Evolutionary conservation across 2,329 filamentous ascomycete genomes (phyloP).

Genomic region (Diaporthe sp.): DNA sequence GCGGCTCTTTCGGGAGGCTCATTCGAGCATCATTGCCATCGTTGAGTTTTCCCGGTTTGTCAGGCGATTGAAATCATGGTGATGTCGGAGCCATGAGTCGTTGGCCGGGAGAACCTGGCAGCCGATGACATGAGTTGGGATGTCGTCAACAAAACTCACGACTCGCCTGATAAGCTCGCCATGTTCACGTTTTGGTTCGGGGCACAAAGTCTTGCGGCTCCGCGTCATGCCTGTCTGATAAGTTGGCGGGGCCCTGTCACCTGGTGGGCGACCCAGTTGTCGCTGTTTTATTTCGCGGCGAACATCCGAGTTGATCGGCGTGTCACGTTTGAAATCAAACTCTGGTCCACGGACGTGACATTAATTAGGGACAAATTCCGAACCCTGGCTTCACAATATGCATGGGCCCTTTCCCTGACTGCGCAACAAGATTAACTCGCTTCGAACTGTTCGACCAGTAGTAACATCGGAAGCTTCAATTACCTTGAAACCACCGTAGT

Average conservation of each 20-base stretch:
- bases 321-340: background rate
- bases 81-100: constrained; percentile 27
- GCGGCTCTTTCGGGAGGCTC: constrained; percentile 12
- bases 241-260: background rate
- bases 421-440: too few species aligned
- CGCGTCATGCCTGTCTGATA: constrained; percentile 6
- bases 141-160: background rate
- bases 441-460: background rate
- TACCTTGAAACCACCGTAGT: background rate
- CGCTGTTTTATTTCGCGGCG: background rate
- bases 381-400: background rate
- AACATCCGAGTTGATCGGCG: constrained; percentile 8
- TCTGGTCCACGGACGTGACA: constrained; percentile 1
- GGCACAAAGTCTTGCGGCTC: background rate
- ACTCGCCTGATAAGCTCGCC: background rate
- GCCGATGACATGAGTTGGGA: background rate
- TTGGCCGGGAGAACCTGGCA: background rate
- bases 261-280: background rate
- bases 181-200: background rate
- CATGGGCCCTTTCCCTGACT: background rate
- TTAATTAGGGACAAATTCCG: background rate
- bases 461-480: background rate
- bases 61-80: constrained; percentile 25
- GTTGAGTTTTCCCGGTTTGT: background rate
- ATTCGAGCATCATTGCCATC: background rate